phyloP scores from a whole-genome alignment of 352 stramenopile genomes.

The Thalassiosira ordinaria region DNA sequence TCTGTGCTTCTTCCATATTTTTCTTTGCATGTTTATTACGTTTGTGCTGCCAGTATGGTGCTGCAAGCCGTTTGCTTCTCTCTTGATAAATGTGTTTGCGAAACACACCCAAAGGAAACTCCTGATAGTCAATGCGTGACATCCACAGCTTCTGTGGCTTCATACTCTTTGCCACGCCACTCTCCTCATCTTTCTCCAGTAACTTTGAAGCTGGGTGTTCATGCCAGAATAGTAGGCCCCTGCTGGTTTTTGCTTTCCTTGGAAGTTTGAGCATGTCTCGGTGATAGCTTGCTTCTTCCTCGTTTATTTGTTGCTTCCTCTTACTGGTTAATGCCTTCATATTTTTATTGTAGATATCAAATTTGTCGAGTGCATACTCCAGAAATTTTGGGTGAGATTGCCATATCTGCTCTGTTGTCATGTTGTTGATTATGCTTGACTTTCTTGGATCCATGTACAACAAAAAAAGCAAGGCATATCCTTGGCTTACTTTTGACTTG shows the following conservation, averaged over 20 bases:
- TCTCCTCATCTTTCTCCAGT: slow-evolving; percentile 14
- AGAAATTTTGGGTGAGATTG: slow-evolving; percentile 8
- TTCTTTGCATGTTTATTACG: slow-evolving; percentile 12
- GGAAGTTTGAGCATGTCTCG: slow-evolving; percentile 8
- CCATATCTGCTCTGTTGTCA: slow-evolving; percentile 8
- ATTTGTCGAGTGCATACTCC: slow-evolving; percentile 7
- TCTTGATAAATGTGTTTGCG: slow-evolving; percentile 23
- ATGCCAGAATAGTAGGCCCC: slow-evolving; percentile 35
- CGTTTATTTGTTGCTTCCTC: neutral
- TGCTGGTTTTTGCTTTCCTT: slow-evolving; percentile 6
- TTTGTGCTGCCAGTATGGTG: slow-evolving; percentile 5
- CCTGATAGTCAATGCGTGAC: slow-evolving; percentile 18
- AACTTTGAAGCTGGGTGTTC: slow-evolving; percentile 20
- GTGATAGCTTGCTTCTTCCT: neutral
- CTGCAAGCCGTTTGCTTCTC: slow-evolving; percentile 6
- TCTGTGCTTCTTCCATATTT: slow-evolving; percentile 12
- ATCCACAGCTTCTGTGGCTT: neutral
- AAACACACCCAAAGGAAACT: slow-evolving; percentile 13
- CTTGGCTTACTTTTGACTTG: neutral
- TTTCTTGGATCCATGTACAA: slow-evolving; percentile 11
- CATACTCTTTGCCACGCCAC: neutral
- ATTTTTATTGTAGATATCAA: slow-evolving; percentile 8
- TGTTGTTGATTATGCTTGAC: neutral
- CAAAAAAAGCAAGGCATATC: slow-evolving; percentile 2
- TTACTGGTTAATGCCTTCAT: slow-evolving; percentile 5